Conservation (phyloP, 116 monocot genomes). For the Papilionanthe hybrid region DNA sequence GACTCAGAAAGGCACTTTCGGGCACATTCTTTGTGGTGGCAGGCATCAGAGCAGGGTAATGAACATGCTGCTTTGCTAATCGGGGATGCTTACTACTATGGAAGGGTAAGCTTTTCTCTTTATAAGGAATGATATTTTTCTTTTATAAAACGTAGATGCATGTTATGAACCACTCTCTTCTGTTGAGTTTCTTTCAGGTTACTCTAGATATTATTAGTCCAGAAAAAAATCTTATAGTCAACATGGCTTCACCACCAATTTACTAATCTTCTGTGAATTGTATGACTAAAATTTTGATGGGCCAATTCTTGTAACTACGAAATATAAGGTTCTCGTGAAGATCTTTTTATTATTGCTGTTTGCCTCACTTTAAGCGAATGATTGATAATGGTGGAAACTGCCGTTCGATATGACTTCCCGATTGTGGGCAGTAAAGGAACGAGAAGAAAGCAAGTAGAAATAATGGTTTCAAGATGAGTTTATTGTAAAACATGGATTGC, state of each 20-base stretch:
- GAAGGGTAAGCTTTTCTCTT: constrained; percentile 53
- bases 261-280: not conserved
- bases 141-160: not conserved
- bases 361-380: not conserved
- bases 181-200: not conserved
- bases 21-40: constrained; percentile 95
- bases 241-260: not conserved
- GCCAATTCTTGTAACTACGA: not conserved
- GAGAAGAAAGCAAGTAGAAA: not conserved
- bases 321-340: not conserved
- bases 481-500: not conserved
- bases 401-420: not conserved
- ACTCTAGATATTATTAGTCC: not conserved
- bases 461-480: not conserved
- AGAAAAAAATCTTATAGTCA: not conserved
- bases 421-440: not conserved
- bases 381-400: not conserved
- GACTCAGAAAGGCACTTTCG: constrained; percentile 81
- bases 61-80: constrained; percentile 97
- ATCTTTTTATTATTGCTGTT: not conserved
- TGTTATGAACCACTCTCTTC: not conserved
- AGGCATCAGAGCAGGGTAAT: constrained; percentile 98
- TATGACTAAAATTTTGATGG: not conserved
- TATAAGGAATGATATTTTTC: constrained; percentile 72
- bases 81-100: constrained; percentile 99